Base-by-base conservation (phyloP, 2,329 filamentous ascomycete genomes). In the Aulographum hederae region DNA sequence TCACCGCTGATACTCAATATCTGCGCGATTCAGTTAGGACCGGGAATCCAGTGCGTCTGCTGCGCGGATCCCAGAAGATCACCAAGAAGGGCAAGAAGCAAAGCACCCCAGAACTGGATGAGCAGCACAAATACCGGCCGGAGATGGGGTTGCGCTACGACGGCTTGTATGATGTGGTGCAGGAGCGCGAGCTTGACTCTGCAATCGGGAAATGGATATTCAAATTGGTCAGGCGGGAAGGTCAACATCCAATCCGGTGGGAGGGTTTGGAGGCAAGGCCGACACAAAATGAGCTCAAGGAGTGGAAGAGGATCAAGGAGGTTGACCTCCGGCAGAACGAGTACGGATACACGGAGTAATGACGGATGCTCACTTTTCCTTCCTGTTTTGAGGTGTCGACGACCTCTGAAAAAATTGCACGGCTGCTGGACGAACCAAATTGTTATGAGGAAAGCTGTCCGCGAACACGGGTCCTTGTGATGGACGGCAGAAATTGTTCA, bases 81-180 rank as follows among this genome's bases (percentile, higher is more conserved):
- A 16, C 12, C 1, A 32, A 32, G 0, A 44, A 46, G 6, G 42
- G 39, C 2, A n/a, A n/a, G n/a, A n/a, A n/a, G n/a, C n/a, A n/a
- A n/a, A n/a, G n/a, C n/a, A n/a, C n/a, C n/a, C n/a, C n/a, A n/a
- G n/a, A 57, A 57, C 13, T n/a, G n/a, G n/a, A n/a, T n/a, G n/a
- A n/a, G n/a, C n/a, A n/a, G n/a, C n/a, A n/a, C n/a, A 37, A 34
- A 0, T 66, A 57, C 32, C 51, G 59, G 0, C 68, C 68, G 0
- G 36, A 43, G 1, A 37, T 48, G 6, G 67, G 67, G 0, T 52
- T 66, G n/a, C 48, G 69, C 2, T 72, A 72, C 32, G 67, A 73
- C 43, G 69, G 68, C 0, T 43, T 72, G 0, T 73, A 73, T 38
- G 42, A 49, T 4, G 57, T 71, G 4, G 48, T 46, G 0, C 42